Base-by-base conservation (phyloP, 495 filamentous ascomycete genomes). In the Aeminium ludgeri region DNA sequence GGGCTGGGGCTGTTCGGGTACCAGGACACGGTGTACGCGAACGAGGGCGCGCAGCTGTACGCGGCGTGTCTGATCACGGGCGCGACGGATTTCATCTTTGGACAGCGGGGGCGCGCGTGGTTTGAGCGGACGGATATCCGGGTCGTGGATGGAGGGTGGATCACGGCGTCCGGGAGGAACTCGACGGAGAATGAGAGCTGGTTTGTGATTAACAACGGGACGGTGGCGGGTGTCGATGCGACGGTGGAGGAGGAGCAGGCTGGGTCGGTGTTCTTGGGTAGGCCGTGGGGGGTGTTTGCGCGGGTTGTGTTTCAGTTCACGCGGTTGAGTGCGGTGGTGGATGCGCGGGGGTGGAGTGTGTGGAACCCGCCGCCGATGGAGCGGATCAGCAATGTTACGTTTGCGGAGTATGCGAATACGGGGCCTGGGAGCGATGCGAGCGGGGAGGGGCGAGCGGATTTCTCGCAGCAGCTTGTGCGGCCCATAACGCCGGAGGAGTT, bases 21-120 rank as follows among this genome's bases (percentile, higher is more conserved):
- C 54, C 74, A 80, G 54, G 75, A 78, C 48, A 78, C 75, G 1
- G 36, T 78, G 17, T 58, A 76, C 4, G 67, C 72, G 10, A 59
- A 78, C 36, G 58, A 52, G n/a, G 75, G 75, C 25, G 50, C 58
- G 36, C 72, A 77, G 44, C 48, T 76, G 11, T 80, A 70, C 56
- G 63, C 60, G n/a, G 57, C 57, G 19, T 65, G 63, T 51, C 56
- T 63, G 36, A 73, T 80, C 45, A 59, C 65, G 40, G 76, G 76
- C 10, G 71, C 69, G 10, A 70, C 69, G 18, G 76, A 80, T 49
- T 79, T 78, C 50, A 70, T 81, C 48, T 81, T 78, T 54, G 77
- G 77, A 5, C 71, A 74, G 56, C 54, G 60, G 20, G 70, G 67
- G 10, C 56, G 55, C 8, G 67, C 65, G 10, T 82, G 76, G 76